Conservation (phyloP, 2,329 filamentous ascomycete species). For the Cercospora sesami region DNA sequence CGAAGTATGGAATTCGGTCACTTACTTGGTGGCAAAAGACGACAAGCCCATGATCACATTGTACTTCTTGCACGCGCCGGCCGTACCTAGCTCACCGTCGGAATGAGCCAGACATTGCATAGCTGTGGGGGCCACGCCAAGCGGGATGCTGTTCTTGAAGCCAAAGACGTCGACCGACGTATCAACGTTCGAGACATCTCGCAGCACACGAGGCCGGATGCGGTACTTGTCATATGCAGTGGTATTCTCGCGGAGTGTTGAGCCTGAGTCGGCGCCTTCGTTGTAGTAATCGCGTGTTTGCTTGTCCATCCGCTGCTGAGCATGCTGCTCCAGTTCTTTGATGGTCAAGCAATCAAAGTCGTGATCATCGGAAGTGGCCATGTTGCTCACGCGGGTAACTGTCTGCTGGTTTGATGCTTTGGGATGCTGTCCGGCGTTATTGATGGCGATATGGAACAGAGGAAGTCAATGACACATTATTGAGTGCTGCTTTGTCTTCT, state of each 20-base stretch:
- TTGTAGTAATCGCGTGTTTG: slow-evolving; percentile 45
- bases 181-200: slow-evolving; percentile 44
- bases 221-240: slow-evolving; percentile 53
- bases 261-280: slow-evolving; percentile 41
- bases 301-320: slow-evolving; percentile 43
- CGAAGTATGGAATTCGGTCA: not conserved
- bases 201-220: slow-evolving; percentile 44
- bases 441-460: not conserved
- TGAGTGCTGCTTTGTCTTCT: not conserved
- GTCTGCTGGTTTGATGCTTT: not conserved
- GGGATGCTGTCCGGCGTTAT: not conserved
- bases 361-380: slow-evolving; percentile 18
- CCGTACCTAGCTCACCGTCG: slow-evolving; percentile 55
- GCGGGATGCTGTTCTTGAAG: slow-evolving; percentile 47
- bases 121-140: slow-evolving; percentile 57
- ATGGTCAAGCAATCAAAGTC: slow-evolving; percentile 49
- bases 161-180: slow-evolving; percentile 51
- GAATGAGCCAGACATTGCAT: slow-evolving; percentile 56
- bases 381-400: not conserved
- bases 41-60: slow-evolving; percentile 53
- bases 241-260: slow-evolving; percentile 52
- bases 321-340: slow-evolving; percentile 43
- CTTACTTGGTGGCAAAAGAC: slow-evolving; percentile 47
- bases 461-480: not conserved
- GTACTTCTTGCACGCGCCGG: slow-evolving; percentile 49